These are phyloP conservation scores for Breviolum minutum DNA, from an alignment of 73 alveolate species.

Conservation along the genomic window DNA sequence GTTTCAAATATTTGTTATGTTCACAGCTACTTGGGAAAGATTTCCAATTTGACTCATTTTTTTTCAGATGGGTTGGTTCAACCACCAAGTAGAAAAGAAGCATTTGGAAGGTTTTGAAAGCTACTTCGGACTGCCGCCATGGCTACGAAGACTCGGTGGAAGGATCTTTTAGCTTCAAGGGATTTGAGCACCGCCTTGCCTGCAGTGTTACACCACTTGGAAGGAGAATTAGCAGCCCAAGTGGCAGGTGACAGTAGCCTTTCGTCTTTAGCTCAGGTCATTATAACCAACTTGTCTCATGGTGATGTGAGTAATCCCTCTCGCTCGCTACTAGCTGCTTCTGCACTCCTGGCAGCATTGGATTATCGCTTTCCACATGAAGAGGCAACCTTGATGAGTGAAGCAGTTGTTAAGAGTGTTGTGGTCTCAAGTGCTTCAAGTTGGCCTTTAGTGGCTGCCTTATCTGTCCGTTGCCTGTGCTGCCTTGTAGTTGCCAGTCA, in stretches of 20 bases:
- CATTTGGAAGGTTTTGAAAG: neutral
- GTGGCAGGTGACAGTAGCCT: neutral
- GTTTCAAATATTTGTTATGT: too few species aligned
- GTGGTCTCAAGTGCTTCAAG: slow-evolving; percentile 1
- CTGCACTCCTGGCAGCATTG: slow-evolving; percentile 64
- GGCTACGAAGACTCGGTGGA: neutral
- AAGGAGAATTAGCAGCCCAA: neutral
- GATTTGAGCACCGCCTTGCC: slow-evolving; percentile 47
- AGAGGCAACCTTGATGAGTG: neutral
- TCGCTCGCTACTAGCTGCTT: slow-evolving; percentile 12
- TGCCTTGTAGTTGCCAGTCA: neutral
- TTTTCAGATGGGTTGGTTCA: too few species aligned
- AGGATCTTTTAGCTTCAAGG: neutral
- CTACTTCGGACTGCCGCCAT: neutral
- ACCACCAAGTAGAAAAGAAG: too few species aligned
- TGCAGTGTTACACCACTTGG: slow-evolving; percentile 11
- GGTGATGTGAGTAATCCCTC: neutral
- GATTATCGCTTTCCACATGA: slow-evolving; percentile 25
- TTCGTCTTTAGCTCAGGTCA: neutral
- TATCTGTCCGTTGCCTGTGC: slow-evolving; percentile 3
- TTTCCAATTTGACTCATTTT: too few species aligned
- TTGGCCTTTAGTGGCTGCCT: slow-evolving; percentile 17
- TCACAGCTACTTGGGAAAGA: too few species aligned
- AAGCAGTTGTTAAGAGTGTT: slow-evolving; percentile 1
- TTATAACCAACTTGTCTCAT: neutral